Evolutionary conservation across 164 flowering plant genomes (phyloP).

Genomic region (Nymphaea thermarum): DNA sequence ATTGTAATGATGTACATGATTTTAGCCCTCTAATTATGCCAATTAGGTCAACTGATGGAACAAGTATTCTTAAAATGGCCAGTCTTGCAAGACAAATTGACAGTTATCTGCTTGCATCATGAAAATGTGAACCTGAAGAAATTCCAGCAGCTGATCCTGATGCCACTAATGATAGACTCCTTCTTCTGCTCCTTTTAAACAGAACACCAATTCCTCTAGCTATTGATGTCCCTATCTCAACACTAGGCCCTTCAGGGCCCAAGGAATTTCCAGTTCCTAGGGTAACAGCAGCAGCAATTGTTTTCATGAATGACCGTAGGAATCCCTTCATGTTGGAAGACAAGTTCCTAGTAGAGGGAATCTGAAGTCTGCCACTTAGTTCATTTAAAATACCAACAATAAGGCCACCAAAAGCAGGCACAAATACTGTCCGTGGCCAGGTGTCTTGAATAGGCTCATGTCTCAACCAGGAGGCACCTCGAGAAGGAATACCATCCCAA

Average conservation of each 20-base stretch:
- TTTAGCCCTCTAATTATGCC: no score
- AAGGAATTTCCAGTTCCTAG: slow-evolving; percentile 90
- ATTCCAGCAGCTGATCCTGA: slow-evolving; percentile 98
- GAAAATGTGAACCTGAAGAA: slow-evolving; percentile 46
- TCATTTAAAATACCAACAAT: slow-evolving; percentile 47
- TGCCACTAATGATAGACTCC: slow-evolving; percentile 64
- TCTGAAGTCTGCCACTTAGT: slow-evolving; percentile 23
- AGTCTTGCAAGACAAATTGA: no score
- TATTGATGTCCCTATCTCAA: slow-evolving; percentile 82
- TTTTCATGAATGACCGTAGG: slow-evolving; percentile 48
- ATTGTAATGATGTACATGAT: no score
- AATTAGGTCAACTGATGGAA: no score
- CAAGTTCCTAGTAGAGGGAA: slow-evolving; percentile 7
- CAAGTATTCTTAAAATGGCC: no score
- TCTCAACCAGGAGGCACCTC: slow-evolving; percentile 88
- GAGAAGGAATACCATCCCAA: slow-evolving; percentile 82
- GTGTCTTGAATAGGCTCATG: slow-evolving; percentile 45
- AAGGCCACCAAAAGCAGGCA: slow-evolving; percentile 74
- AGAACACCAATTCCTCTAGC: slow-evolving; percentile 55
- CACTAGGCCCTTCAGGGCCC: slow-evolving; percentile 98
- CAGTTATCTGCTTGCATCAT: no score
- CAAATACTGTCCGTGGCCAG: slow-evolving; percentile 54
- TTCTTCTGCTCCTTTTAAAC: slow-evolving; percentile 24
- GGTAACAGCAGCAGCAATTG: slow-evolving; percentile 74
- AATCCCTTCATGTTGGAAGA: slow-evolving; percentile 22